Conservation (phyloP, 2,329 filamentous ascomycete species). For the Fusarium sambucinum region DNA sequence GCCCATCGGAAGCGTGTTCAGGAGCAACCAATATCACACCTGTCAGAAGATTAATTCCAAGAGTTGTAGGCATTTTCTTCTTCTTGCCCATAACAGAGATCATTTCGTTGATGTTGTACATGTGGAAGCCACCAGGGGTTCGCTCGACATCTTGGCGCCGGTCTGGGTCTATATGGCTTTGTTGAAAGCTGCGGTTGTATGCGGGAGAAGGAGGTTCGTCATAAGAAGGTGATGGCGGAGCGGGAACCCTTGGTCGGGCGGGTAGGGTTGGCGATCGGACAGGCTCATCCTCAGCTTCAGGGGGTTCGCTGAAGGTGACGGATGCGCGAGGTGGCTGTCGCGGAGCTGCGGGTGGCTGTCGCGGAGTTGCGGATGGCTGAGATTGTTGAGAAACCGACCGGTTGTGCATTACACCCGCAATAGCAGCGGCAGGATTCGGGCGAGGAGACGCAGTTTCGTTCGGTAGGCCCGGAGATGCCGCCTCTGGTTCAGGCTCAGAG, state of each 20-base stretch:
- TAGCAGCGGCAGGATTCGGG: slow-evolving; percentile 63
- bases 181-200: slow-evolving; percentile 38
- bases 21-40: slow-evolving; percentile 92
- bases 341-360: slow-evolving; percentile 41
- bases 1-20: slow-evolving; percentile 84
- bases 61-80: slow-evolving; percentile 97
- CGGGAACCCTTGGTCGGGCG: slow-evolving; percentile 48
- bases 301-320: slow-evolving; percentile 46
- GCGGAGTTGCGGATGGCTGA: slow-evolving; percentile 43
- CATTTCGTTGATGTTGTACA: slow-evolving; percentile 99
- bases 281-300: slow-evolving; percentile 49
- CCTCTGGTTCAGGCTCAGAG: slow-evolving; percentile 37
- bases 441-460: slow-evolving; percentile 42
- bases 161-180: slow-evolving; percentile 51
- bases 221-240: slow-evolving; percentile 41
- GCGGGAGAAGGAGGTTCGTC: slow-evolving; percentile 41
- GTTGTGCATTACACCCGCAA: slow-evolving; percentile 68
- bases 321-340: slow-evolving; percentile 47
- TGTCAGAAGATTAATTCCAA: slow-evolving; percentile 92
- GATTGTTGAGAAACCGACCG: slow-evolving; percentile 54
- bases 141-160: slow-evolving; percentile 53
- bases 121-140: slow-evolving; percentile 85
- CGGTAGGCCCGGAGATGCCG: slow-evolving; percentile 51
- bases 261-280: slow-evolving; percentile 56
- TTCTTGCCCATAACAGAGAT: slow-evolving; percentile 95